Evolutionary conservation across 176 grass and related monocot species (phyloP).

Genomic region (Aegilops longissima): DNA sequence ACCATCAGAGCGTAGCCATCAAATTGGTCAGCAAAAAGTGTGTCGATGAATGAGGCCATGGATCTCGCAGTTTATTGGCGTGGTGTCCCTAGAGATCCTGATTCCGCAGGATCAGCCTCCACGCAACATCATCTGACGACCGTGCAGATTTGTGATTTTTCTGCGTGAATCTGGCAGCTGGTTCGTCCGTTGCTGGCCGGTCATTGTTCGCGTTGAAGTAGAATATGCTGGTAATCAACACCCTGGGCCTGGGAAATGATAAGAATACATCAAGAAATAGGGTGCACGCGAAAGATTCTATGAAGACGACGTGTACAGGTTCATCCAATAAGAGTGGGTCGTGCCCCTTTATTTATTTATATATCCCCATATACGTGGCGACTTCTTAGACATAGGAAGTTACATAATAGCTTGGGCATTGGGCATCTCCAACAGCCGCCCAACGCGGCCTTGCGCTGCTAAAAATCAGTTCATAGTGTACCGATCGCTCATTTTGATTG

Average conservation of each 20-base stretch:
- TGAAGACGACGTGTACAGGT: neutral
- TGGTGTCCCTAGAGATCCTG: neutral
- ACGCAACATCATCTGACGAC: neutral
- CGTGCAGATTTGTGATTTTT: neutral
- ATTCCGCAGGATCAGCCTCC: neutral
- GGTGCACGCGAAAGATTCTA: constrained; percentile 16
- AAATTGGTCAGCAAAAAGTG: neutral
- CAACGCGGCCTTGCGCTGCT: too few species aligned
- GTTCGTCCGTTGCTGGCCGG: neutral
- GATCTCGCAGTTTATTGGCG: neutral
- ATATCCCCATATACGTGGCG: too few species aligned
- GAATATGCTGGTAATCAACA: neutral
- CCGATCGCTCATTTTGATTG: too few species aligned
- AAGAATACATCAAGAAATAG: neutral
- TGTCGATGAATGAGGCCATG: neutral
- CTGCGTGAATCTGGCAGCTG: neutral
- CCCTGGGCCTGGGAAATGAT: neutral
- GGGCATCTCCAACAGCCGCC: too few species aligned
- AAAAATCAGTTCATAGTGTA: too few species aligned
- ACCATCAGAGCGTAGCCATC: neutral
- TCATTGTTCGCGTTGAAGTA: neutral
- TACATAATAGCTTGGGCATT: too few species aligned
- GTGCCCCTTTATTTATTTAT: neutral
- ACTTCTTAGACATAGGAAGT: too few species aligned
- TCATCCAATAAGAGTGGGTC: neutral